A percentile compares a stretch with the other conserved stretches of the same genome.
Conservation (phyloP, 257 asterid genomes). For the Anisodus acutangulus region DNA sequence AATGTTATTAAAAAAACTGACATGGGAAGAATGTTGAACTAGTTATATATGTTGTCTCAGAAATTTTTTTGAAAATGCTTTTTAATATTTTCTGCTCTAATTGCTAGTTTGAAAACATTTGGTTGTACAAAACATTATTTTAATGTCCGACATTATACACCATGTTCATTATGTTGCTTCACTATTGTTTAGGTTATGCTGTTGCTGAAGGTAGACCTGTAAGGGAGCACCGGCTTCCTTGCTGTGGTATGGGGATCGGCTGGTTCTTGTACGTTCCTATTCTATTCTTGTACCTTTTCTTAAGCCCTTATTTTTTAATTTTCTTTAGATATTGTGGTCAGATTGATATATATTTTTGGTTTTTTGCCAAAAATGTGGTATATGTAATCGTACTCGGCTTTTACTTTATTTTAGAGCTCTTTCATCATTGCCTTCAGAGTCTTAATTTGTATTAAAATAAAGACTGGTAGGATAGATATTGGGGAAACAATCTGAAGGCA, state of each 20-base stretch:
- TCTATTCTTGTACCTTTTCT: slow-evolving; percentile 19
- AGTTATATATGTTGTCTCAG: neutral
- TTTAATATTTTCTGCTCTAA: neutral
- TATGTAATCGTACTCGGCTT: neutral
- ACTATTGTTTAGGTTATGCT: slow-evolving; percentile 58
- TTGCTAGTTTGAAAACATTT: neutral
- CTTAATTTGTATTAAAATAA: neutral
- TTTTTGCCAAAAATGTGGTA: neutral
- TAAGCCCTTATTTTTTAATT: neutral
- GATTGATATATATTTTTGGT: neutral
- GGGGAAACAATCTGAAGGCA: slow-evolving; percentile 6
- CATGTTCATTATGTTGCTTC: neutral
- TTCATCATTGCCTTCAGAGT: neutral
- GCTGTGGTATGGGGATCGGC: slow-evolving; percentile 92
- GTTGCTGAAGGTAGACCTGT: slow-evolving; percentile 54
- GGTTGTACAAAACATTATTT: neutral
- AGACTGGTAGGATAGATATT: neutral
- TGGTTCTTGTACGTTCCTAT: slow-evolving; percentile 81
- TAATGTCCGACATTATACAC: neutral
- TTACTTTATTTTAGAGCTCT: neutral
- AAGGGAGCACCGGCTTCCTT: slow-evolving; percentile 77
- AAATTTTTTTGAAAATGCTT: neutral
- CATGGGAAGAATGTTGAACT: slow-evolving; percentile 11
- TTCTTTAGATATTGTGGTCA: neutral
- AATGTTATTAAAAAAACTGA: neutral